These are phyloP conservation scores for Nemania sp. DNA, from an alignment of 2,329 filamentous ascomycete genomes.

Conservation along the genomic window DNA sequence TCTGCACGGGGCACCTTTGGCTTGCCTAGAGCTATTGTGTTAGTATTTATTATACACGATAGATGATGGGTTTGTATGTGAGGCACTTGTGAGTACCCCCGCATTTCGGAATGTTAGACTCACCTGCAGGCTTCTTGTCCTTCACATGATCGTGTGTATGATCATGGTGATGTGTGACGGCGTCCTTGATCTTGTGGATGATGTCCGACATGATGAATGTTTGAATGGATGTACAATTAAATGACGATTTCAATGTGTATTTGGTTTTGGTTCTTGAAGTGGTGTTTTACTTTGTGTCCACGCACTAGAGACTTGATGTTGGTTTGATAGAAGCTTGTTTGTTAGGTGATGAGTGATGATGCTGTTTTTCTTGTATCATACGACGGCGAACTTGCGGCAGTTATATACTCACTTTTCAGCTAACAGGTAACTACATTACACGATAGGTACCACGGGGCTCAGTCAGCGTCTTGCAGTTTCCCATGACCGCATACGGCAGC, in stretches of 20 bases:
- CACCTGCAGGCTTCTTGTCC: constrained; percentile 25
- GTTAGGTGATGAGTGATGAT: constrained; percentile 10
- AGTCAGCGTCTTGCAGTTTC: constrained; percentile 31
- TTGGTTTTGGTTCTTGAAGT: too few relatives aligned
- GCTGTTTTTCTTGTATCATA: not conserved
- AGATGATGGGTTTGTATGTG: not conserved
- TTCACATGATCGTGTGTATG: constrained; percentile 26
- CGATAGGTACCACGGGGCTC: constrained; percentile 18
- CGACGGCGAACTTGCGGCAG: constrained; percentile 12
- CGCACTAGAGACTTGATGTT: not conserved
- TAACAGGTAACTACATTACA: not conserved
- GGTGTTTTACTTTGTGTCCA: not conserved
- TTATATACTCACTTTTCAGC: constrained; percentile 22
- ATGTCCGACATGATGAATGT: constrained; percentile 33
- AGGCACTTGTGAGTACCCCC: not conserved
- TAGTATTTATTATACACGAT: not conserved
- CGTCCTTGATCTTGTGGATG: constrained; percentile 39
- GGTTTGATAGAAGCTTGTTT: not conserved
- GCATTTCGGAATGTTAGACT: constrained; percentile 3
- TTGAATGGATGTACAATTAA: constrained; percentile 2
- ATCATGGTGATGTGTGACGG: constrained; percentile 34
- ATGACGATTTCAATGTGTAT: not conserved
- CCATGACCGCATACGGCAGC: constrained; percentile 17
- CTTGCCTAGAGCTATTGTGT: constrained; percentile 2
- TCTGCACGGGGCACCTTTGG: constrained; percentile 22